A percentile compares a stretch with the other conserved stretches of the same genome.
Evolutionary conservation across 2,329 filamentous ascomycete species (phyloP).

Genomic region (Paraconiothyrium sp.): DNA sequence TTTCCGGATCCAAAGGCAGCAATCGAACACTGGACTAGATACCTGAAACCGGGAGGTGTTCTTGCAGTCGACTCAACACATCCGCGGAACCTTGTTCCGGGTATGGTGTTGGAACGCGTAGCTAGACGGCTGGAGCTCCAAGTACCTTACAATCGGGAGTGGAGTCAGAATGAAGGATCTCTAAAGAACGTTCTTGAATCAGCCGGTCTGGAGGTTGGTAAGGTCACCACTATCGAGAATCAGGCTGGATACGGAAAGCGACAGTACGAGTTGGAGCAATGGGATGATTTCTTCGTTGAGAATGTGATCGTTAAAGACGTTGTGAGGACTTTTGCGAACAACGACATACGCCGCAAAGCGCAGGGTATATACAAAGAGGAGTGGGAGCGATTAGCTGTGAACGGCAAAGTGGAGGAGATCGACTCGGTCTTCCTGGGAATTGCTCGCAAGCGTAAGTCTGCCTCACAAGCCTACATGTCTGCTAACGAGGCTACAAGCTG

Average conservation of each 20-base stretch:
- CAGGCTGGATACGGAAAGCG: constrained; percentile 45
- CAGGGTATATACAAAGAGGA: constrained; percentile 47
- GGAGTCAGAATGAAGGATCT: constrained; percentile 45
- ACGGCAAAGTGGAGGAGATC: constrained; percentile 50
- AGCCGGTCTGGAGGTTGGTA: constrained; percentile 49
- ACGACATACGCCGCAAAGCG: constrained; percentile 46
- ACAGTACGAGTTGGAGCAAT: constrained; percentile 39
- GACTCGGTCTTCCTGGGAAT: constrained; percentile 52
- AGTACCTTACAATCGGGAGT: constrained; percentile 50
- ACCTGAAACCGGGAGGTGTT: constrained; percentile 52
- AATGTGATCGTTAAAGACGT: constrained; percentile 40
- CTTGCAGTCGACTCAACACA: constrained; percentile 53
- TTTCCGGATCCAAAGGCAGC: constrained; percentile 50
- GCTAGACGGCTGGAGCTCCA: constrained; percentile 43
- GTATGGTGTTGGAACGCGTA: constrained; percentile 50
- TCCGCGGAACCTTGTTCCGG: constrained; percentile 48
- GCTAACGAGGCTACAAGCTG: constrained; percentile 29
- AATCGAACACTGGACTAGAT: constrained; percentile 50
- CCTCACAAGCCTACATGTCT: not conserved
- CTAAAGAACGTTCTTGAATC: constrained; percentile 43
- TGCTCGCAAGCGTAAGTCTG: constrained; percentile 43
- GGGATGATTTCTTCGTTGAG: constrained; percentile 49
- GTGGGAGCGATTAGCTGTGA: constrained; percentile 49
- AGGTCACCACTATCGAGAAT: constrained; percentile 41
- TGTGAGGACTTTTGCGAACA: constrained; percentile 37